Base-by-base conservation (phyloP, 352 stramenopile species). In the Peronospora belbahrii region DNA sequence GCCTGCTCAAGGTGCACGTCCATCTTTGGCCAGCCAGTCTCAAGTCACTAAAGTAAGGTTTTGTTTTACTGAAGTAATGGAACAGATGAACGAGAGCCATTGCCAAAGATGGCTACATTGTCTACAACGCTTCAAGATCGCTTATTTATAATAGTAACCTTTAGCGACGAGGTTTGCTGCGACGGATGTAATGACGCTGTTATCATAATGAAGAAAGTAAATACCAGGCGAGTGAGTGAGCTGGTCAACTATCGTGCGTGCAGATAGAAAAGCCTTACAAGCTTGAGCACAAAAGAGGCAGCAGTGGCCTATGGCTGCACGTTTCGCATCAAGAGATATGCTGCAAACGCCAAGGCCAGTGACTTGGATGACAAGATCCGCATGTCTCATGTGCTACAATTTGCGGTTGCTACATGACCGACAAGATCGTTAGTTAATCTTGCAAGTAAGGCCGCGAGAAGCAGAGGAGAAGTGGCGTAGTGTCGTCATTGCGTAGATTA, bases 401-500 rank as follows among this genome's bases (percentile, higher is more conserved):
- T 96, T 61, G 76, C 88, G 23, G 8, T 48, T 97, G 6, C 62
- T 98, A 8, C 89, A 89, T 3, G 62, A n/a, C 75, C n/a, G 93
- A 98, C 73, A 97, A 97, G 59, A 93, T n/a, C n/a, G n/a, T n/a
- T 94, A 64, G 97, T 97, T 52, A 97, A 83, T 55, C 59, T 95
- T 28, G 92, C 93, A 1, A 91, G 92, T 0, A 65, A 53, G 0
- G 74, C 85, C 0, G 75, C 81, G 17, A 68, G 79, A 6, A 75
- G n/a, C n/a, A n/a, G n/a, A 96, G 53, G 81, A 89, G 38, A 93
- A 95, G 40, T 91, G 90, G 69, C 64, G 93, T 20, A 96, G 84
- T 38, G 69, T 95, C 3, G 92, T 89, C 5, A 98, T 98, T 45
- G 86, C 97, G 42, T 90, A 97, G 37, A 90, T 97, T 58, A 98